Evolutionary conservation across 306 rosid genomes (phyloP).

Genomic region (Astragalus glycyphyllos): DNA sequence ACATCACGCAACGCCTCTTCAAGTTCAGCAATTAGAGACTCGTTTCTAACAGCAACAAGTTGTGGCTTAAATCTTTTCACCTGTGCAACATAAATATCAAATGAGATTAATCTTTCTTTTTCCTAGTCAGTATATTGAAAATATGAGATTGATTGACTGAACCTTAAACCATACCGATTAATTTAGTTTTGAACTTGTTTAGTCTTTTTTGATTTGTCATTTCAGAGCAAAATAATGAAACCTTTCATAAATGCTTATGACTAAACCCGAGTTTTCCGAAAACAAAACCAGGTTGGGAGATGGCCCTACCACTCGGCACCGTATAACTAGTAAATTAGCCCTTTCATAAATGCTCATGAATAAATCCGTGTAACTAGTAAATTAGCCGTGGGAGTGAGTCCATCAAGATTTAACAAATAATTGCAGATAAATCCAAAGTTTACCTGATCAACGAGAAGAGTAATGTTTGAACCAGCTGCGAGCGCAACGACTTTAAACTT

Average conservation of each 20-base stretch:
- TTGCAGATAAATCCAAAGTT: constrained; percentile 27
- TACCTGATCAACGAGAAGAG: constrained; percentile 98
- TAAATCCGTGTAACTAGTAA: neutral
- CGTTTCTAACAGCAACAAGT: constrained; percentile 87
- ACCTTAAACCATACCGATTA: constrained; percentile 27
- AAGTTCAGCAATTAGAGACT: constrained; percentile 82
- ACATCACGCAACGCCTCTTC: constrained; percentile 83
- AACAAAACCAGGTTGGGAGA: neutral
- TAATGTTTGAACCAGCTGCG: constrained; percentile 96
- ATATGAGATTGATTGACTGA: constrained; percentile 21
- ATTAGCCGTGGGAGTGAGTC: constrained; percentile 11
- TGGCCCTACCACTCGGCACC: too few species aligned
- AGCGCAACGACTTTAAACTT: constrained; percentile 88
- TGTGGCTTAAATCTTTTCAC: constrained; percentile 90
- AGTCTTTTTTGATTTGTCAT: neutral
- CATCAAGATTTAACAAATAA: constrained; percentile 25
- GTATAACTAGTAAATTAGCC: too few species aligned
- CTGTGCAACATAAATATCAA: constrained; percentile 52
- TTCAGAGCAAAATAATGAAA: neutral
- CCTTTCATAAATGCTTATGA: constrained; percentile 19
- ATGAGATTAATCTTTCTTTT: constrained; percentile 22
- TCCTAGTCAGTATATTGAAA: constrained; percentile 1
- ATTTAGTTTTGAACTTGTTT: neutral
- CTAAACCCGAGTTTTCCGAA: neutral
- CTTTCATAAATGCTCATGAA: too few species aligned